A percentile compares a stretch with the other conserved stretches of the same genome.
Evolutionary conservation across 805 yeast species (phyloP).

Genomic region (Hyphopichia homilentoma): DNA sequence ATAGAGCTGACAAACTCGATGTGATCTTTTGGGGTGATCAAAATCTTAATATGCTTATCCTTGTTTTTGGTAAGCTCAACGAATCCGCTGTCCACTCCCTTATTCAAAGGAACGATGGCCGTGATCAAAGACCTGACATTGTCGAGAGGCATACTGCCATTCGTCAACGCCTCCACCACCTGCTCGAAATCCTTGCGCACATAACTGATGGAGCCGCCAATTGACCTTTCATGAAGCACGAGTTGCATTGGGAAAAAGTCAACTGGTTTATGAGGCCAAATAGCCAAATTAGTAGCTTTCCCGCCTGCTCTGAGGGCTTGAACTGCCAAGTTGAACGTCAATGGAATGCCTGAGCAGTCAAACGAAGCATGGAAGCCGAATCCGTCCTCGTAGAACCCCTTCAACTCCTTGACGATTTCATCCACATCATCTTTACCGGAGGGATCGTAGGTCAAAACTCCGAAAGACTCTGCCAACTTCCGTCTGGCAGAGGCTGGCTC

Average conservation of each 20-base stretch:
- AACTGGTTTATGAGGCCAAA: slow-evolving; percentile 54
- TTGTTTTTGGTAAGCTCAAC: slow-evolving; percentile 48
- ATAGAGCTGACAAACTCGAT: too few relatives aligned
- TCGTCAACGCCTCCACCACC: slow-evolving; percentile 48
- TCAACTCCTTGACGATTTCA: slow-evolving; percentile 33
- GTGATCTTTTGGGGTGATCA: slow-evolving; percentile 46
- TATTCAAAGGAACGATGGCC: slow-evolving; percentile 45
- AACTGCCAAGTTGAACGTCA: slow-evolving; percentile 50
- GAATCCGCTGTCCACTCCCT: slow-evolving; percentile 54
- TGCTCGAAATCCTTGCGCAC: slow-evolving; percentile 53
- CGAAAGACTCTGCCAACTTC: slow-evolving; percentile 49
- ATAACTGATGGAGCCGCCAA: slow-evolving; percentile 63
- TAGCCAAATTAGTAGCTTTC: slow-evolving; percentile 59
- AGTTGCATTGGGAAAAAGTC: slow-evolving; percentile 53
- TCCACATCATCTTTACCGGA: slow-evolving; percentile 27
- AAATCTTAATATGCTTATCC: slow-evolving; percentile 52
- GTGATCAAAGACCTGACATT: slow-evolving; percentile 49
- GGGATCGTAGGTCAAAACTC: slow-evolving; percentile 52
- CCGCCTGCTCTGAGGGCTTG: slow-evolving; percentile 52
- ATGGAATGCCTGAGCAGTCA: slow-evolving; percentile 54
- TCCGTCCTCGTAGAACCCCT: slow-evolving; percentile 34
- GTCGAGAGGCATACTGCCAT: slow-evolving; percentile 43
- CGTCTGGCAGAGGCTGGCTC: slow-evolving; percentile 58
- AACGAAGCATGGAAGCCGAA: slow-evolving; percentile 48
- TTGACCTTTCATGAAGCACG: slow-evolving; percentile 50